A percentile compares a stretch with the other conserved stretches of the same genome.
Conservation (phyloP, 768 basidiomycete species). For the Lenzites betulinus region DNA sequence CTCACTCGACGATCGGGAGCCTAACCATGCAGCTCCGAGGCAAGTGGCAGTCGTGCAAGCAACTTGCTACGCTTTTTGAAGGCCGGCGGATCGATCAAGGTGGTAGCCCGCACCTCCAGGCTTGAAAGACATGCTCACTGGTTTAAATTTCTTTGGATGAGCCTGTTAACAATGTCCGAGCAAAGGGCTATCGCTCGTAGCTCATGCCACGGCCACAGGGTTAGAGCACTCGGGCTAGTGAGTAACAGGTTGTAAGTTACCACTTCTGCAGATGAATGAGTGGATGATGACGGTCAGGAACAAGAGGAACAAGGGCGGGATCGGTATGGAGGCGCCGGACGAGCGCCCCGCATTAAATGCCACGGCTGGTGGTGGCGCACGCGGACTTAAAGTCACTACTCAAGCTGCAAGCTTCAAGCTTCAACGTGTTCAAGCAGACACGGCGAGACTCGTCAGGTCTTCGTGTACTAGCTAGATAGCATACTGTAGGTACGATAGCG, state of each 20-base stretch:
- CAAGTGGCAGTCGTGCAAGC: too few relatives aligned
- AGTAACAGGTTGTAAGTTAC: too few relatives aligned
- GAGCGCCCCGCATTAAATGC: neutral
- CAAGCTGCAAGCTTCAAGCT: too few relatives aligned
- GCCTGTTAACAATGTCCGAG: too few relatives aligned
- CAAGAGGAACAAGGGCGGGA: conserved; percentile 2
- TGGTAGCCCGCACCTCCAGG: neutral
- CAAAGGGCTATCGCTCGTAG: too few relatives aligned
- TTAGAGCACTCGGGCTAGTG: too few relatives aligned
- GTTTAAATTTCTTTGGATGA: too few relatives aligned
- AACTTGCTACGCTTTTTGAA: neutral
- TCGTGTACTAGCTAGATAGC: conserved; percentile 9
- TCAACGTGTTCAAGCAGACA: neutral
- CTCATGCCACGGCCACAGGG: too few relatives aligned
- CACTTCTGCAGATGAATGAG: neutral
- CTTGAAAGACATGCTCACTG: neutral
- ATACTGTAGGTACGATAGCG: conserved; percentile 11
- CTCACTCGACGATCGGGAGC: too few relatives aligned
- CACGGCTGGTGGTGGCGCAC: conserved; percentile 3
- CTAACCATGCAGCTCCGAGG: too few relatives aligned
- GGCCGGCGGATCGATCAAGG: neutral
- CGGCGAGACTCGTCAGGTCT: neutral
- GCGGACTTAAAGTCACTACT: too few relatives aligned
- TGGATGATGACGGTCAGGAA: conserved; percentile 2
- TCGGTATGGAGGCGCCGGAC: conserved; percentile 6